Percentiles rank a stretch among this genome's conserved stretches.
Evolutionary conservation across 2,329 filamentous ascomycete species (phyloP).

Genomic region (Sclerotinia spermophila): DNA sequence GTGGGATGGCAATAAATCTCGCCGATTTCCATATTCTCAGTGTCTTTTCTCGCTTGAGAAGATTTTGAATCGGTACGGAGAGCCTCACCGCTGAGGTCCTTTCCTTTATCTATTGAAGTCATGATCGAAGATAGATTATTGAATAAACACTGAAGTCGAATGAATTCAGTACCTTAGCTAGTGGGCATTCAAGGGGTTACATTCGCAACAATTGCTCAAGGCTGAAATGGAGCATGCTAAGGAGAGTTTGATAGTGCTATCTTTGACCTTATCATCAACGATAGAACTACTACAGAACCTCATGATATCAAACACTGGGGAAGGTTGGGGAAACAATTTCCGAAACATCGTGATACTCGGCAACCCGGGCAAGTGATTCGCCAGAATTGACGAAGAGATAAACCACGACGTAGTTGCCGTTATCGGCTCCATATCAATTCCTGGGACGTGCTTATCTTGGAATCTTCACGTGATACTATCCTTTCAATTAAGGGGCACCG

Average conservation of each 20-base stretch:
- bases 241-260: not conserved
- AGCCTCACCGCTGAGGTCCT: not conserved
- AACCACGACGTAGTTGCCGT: not conserved
- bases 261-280: not conserved
- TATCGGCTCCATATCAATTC: not conserved
- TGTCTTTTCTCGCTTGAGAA: not conserved
- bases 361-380: not conserved
- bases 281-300: not conserved
- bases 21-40: not conserved
- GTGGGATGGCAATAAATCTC: not conserved
- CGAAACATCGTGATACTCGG: not conserved
- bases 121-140: not conserved
- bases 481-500: fast-evolving
- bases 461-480: not conserved
- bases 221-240: not conserved
- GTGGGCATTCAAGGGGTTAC: not conserved
- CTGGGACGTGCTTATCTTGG: not conserved
- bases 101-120: not conserved
- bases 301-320: not conserved
- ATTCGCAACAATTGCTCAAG: not conserved
- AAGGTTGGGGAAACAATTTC: not conserved
- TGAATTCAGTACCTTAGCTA: not conserved
- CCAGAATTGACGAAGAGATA: constrained; percentile 4
- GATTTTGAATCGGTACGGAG: not conserved
- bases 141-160: not conserved